Evolutionary conservation across 768 basidiomycete species (phyloP), one percentile per base, ranked within the genome.

Genomic region (Agaricus sinodeliciosus): DNA sequence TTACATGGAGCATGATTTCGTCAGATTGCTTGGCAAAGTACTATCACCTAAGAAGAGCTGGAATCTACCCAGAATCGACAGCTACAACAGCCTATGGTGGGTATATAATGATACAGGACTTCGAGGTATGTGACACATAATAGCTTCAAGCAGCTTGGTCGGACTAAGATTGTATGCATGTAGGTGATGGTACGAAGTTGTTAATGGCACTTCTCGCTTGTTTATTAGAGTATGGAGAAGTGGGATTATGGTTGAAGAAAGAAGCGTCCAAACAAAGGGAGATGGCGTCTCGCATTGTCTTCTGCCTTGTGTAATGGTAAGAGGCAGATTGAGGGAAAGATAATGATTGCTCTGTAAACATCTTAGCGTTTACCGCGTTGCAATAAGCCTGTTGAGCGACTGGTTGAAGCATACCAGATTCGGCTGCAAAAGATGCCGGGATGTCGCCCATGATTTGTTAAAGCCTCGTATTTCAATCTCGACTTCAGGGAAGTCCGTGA

Each of bases 161-260:
- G 8, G 31, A 6, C 26, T 15, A 22, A 25, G n/a, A 3, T 43
- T 19, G 42, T 9, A 9, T 43, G 37, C 16, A 19, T 19, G n/a
- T 51, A 80, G 90, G 90, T 0, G 90, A 94, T 61, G 65, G 78
- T 3, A 77, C 79, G 34, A 84, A 79, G 55, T 70, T 94, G 4
- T 62, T 86, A n/a, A 83, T 96, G 70, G 87, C 90, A 0, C 75
- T 94, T 1, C 82, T 87, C 9, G 85, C 90, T 7, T 97, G 94
- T 63, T 72, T 95, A 8, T 69, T 95, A 0, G 94, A 94, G 2
- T 97, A 96, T 63, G 94, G 94, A 9, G 90, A 95, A 64, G 90
- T 94, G 0, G 94, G 93, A 1, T 68, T 90, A 37, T 90, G 91
- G 84, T 70, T 97, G 28, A 77, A 82, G 64, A 79, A 75, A 34